Conservation (phyloP, 371 early-diverging fungal genomes). For the Lichtheimia hyalospora region DNA sequence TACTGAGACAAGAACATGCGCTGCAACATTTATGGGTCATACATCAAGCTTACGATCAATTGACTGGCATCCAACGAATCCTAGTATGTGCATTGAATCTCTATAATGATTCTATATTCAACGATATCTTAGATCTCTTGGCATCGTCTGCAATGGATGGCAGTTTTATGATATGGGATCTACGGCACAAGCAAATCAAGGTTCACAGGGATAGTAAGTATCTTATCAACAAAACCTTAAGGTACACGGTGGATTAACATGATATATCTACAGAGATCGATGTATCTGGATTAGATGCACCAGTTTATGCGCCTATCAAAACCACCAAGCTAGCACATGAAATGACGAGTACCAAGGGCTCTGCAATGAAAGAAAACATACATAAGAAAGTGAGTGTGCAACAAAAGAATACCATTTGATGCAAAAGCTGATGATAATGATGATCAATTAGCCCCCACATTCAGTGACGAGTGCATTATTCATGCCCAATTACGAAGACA, state of each 20-base stretch:
- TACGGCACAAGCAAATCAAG: slow-evolving; percentile 25
- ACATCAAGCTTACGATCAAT: slow-evolving; percentile 54
- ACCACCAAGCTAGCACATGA: slow-evolving; percentile 19
- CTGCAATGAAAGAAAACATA: background rate
- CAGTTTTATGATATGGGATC: slow-evolving; percentile 65
- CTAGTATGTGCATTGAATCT: slow-evolving; percentile 35
- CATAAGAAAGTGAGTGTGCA: background rate
- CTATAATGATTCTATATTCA: background rate
- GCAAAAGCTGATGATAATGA: background rate
- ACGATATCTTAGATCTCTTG: slow-evolving; percentile 44
- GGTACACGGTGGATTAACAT: background rate
- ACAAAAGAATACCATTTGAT: background rate
- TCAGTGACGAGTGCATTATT: slow-evolving; percentile 62
- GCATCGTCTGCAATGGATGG: slow-evolving; percentile 69
- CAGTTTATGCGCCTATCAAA: slow-evolving; percentile 26
- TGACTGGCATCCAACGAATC: slow-evolving; percentile 51
- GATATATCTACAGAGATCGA: background rate
- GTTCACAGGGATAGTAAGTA: background rate
- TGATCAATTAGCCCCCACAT: slow-evolving; percentile 19
- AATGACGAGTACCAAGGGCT: background rate
- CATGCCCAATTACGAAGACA: slow-evolving; percentile 26
- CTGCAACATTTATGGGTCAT: slow-evolving; percentile 55
- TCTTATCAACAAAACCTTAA: background rate
- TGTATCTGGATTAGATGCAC: slow-evolving; percentile 7
- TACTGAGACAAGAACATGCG: slow-evolving; percentile 41